Conservation (phyloP, 192 early-diverging fungal genomes). For the Globomyces pollinis-pini region DNA sequence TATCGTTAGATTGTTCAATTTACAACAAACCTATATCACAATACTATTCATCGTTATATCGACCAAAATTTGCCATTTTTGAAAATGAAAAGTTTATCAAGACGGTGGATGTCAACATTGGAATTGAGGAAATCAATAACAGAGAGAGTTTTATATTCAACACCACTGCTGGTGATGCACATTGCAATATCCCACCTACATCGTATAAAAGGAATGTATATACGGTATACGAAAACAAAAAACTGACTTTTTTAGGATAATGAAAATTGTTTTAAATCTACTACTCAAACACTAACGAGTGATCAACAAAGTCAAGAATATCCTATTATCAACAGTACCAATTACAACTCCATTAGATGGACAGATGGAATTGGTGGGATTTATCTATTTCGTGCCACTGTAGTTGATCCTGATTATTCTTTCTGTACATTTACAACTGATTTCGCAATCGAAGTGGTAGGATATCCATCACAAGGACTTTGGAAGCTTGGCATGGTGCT, state of each 20-base stretch:
- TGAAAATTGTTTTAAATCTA: not conserved
- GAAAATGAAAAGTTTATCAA: not conserved
- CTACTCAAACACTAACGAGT: not conserved
- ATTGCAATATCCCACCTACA: not conserved
- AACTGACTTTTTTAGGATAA: not conserved
- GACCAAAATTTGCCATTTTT: constrained; percentile 8
- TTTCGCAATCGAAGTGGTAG: constrained; percentile 9
- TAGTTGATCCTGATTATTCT: constrained; percentile 3
- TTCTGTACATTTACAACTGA: constrained; percentile 7
- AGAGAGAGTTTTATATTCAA: not conserved
- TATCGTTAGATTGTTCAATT: not conserved
- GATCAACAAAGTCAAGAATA: not conserved
- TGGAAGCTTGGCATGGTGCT: too few relatives aligned
- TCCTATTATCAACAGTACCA: constrained; percentile 5
- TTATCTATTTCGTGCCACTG: constrained; percentile 6
- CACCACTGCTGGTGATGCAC: constrained; percentile 1
- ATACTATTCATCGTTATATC: constrained; percentile 1
- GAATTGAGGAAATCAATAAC: constrained; percentile 3
- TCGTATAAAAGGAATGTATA: not conserved
- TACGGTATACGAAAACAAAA: not conserved
- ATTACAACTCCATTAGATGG: constrained; percentile 11
- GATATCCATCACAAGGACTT: too few relatives aligned
- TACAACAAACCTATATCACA: not conserved
- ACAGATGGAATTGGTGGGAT: not conserved
- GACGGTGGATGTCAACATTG: not conserved